Conservation (phyloP, 1,284 basidiomycete genomes). For the Ceratobasidium sp. region DNA sequence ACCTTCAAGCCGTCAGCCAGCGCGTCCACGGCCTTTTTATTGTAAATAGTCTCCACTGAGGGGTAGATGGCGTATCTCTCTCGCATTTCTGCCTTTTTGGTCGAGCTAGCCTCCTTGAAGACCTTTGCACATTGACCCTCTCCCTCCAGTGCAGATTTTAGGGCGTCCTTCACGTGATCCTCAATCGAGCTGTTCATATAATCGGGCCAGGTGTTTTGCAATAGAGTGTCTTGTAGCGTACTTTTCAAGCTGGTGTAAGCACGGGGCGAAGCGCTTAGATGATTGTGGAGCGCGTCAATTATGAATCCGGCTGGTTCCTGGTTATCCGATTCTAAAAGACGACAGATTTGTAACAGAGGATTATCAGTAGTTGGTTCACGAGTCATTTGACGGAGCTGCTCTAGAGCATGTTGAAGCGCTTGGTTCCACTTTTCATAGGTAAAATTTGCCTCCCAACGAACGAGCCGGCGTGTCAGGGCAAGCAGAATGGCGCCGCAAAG, state of each 20-base stretch:
- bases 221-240: background rate
- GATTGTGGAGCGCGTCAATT: background rate
- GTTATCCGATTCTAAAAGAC: background rate
- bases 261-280: background rate
- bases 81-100: background rate
- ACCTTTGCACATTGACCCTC: background rate
- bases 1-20: background rate
- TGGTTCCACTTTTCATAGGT: background rate
- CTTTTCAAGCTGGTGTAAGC: background rate
- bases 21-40: background rate
- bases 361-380: background rate
- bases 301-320: background rate
- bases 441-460: background rate
- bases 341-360: background rate
- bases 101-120: background rate
- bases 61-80: background rate
- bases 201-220: background rate
- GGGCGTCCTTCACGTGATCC: background rate
- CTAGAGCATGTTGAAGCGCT: background rate
- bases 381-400: background rate
- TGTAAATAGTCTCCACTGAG: background rate
- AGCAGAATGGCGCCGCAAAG: conserved; percentile 4
- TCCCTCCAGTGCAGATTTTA: background rate
- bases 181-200: background rate
- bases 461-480: background rate